Base-by-base conservation (phyloP, 768 basidiomycete species). In the Podaxis sp. region DNA sequence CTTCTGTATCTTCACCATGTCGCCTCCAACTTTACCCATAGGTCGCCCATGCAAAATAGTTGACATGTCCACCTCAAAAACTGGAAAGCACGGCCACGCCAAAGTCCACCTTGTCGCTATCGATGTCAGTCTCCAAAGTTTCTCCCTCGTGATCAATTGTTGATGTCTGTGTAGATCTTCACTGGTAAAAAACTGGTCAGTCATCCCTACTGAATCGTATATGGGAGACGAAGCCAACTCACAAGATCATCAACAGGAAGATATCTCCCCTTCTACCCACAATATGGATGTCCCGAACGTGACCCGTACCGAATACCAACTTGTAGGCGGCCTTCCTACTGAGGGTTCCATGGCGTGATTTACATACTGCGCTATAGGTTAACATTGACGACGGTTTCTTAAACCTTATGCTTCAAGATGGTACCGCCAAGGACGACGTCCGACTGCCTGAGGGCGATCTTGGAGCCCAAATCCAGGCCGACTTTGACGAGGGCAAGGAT, bases 261-360 rank as follows among this genome's bases (percentile, higher is more conserved):
- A 93, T 83, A 91, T 94, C 75, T 92, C 74, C 68, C 93, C 93
- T 69, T 96, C 94, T 72, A 99, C 96, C 74, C 97, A 99, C 86
- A 99, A 99, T 83, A 95, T 99, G 93, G 95, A 98, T 68, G 96
- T 97, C 70, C 96, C 96, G 75, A 91, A 97, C 78, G 94, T 99
- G 73, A 63, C 28, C 52, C 91, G 96, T 74, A 82, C 78, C 62
- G 97, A 99, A 86, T 98, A 88, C 83, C 83, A 89, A 70, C 88
- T 99, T 71, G 91, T 93, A 70, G 81, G 71, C 16, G 81, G 71
- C 16, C 51, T 14, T 27, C 50, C 23, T 37, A 59, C 11, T 23
- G 50, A 55, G 62, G 55, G 50, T 23, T 62, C 57, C 47, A 59
- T 64, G 7, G 52, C 44, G 55, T 18, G 42, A 44, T 13, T 55